Evolutionary conservation across 306 rosid genomes (phyloP).

Genomic region (Quercus agrifolia): DNA sequence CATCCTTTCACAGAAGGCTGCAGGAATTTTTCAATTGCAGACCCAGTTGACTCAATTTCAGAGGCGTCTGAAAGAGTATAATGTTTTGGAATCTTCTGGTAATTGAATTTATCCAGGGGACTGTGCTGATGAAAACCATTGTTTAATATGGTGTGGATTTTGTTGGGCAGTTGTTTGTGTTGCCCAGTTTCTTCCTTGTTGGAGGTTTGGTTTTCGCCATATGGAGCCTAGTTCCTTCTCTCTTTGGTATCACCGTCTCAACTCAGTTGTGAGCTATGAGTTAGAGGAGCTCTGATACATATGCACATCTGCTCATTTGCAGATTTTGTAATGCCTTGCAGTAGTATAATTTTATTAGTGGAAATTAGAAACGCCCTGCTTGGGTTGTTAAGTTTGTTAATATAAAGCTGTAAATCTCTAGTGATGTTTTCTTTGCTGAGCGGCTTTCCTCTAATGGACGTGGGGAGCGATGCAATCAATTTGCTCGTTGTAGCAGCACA

Average conservation of each 20-base stretch:
- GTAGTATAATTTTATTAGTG: slow-evolving; percentile 13
- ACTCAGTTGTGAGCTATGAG: background rate
- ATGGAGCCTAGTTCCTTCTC: background rate
- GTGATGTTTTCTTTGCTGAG: slow-evolving; percentile 1
- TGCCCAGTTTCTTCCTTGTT: background rate
- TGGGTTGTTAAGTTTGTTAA: slow-evolving; percentile 22
- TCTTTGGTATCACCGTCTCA: background rate
- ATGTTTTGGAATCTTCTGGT: slow-evolving; percentile 52
- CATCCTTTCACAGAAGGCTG: slow-evolving; percentile 80
- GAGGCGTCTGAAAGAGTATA: slow-evolving; percentile 68
- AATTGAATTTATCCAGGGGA: slow-evolving; percentile 33
- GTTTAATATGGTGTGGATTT: slow-evolving; percentile 14
- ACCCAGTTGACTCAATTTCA: slow-evolving; percentile 78
- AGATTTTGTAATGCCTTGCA: slow-evolving; percentile 13
- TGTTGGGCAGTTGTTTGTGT: slow-evolving; percentile 13
- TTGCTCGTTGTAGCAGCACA: background rate
- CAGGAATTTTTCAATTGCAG: slow-evolving; percentile 75
- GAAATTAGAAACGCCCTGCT: slow-evolving; percentile 15
- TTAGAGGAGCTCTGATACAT: slow-evolving; percentile 8
- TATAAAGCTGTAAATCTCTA: slow-evolving; percentile 6
- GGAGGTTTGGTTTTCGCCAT: background rate
- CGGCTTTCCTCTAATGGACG: background rate
- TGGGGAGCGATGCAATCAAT: background rate
- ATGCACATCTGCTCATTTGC: slow-evolving; percentile 16
- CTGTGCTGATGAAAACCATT: slow-evolving; percentile 15